These are phyloP conservation scores for Rhodotorula mucilaginosa DNA, from an alignment of 1,284 basidiomycete species.

Conservation along the genomic window DNA sequence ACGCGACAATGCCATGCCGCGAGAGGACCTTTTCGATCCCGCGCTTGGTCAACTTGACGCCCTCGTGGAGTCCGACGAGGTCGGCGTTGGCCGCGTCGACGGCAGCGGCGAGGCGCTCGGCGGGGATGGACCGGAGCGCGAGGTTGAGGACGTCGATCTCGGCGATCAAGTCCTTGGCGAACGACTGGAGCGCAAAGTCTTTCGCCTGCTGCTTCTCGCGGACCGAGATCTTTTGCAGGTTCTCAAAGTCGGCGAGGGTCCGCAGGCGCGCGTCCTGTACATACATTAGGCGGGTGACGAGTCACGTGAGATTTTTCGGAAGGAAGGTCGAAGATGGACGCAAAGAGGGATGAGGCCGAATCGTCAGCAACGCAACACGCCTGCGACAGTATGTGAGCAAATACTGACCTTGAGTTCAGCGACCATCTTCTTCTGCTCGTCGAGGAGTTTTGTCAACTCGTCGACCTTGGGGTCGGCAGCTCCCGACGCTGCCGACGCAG, in stretches of 20 bases:
- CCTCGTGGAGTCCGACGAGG: constrained; percentile 71
- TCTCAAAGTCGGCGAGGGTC: constrained; percentile 78
- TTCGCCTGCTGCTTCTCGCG: constrained; percentile 88
- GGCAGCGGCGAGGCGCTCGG: constrained; percentile 51
- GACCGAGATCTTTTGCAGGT: constrained; percentile 83
- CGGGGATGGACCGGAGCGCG: constrained; percentile 78
- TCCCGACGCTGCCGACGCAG: constrained; percentile 2
- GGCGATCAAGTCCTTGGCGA: constrained; percentile 83
- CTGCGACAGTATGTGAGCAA: no score
- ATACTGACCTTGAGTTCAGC: constrained; percentile 39
- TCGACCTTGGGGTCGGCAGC: constrained; percentile 3
- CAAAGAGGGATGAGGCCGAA: background rate
- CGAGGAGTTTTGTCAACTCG: constrained; percentile 21
- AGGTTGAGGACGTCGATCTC: constrained; percentile 88
- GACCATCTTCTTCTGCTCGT: constrained; percentile 36
- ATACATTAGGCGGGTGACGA: background rate
- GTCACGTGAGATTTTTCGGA: background rate
- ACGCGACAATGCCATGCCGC: constrained; percentile 85
- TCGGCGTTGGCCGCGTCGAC: constrained; percentile 53
- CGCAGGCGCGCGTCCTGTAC: constrained; percentile 45
- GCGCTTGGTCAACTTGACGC: constrained; percentile 89
- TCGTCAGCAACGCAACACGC: background rate
- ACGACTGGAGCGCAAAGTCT: constrained; percentile 88
- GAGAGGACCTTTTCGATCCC: constrained; percentile 84
- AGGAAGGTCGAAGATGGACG: no score